These are phyloP conservation scores for Podospora comata DNA, from an alignment of 495 filamentous ascomycete genomes.

Conservation along the genomic window DNA sequence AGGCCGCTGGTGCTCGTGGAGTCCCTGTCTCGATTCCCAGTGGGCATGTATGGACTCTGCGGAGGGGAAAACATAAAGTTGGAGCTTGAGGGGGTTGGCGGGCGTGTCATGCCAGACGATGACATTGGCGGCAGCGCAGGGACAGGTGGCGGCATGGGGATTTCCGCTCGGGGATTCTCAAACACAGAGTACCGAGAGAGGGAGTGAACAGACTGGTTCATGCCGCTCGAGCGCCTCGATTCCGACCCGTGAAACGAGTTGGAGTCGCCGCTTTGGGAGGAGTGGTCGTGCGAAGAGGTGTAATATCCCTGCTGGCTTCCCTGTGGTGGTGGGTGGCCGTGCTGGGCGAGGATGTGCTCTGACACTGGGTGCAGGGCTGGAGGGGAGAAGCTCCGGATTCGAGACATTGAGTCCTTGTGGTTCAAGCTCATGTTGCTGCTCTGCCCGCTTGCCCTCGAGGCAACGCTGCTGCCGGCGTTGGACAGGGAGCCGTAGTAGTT, in stretches of 20 bases:
- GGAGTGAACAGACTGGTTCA: not conserved
- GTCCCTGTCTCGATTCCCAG: not conserved
- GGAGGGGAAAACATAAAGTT: slow-evolving; percentile 4
- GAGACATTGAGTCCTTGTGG: not conserved
- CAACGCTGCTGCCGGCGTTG: not conserved
- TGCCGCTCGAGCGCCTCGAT: not conserved
- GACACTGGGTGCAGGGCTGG: slow-evolving; percentile 4
- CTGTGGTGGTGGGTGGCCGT: not conserved
- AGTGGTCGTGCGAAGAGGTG: not conserved
- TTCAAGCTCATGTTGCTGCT: not conserved
- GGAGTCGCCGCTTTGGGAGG: slow-evolving; percentile 7
- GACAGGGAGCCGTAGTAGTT: not conserved
- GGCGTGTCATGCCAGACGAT: not conserved
- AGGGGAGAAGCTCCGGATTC: slow-evolving; percentile 9
- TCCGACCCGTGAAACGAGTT: not conserved
- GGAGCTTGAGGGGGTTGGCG: slow-evolving; percentile 14
- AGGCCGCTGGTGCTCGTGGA: not conserved
- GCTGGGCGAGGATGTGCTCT: not conserved
- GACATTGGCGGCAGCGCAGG: not conserved
- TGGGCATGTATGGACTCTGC: not conserved
- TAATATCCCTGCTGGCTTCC: not conserved
- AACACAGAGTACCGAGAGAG: slow-evolving; percentile 11
- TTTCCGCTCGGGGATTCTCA: slow-evolving; percentile 20
- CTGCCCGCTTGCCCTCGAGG: not conserved
- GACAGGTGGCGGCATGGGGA: slow-evolving; percentile 12